Percentiles rank a stretch among this genome's conserved stretches.
phyloP scores from a whole-genome alignment of 495 filamentous ascomycete species.

The Tuber magnatum region DNA sequence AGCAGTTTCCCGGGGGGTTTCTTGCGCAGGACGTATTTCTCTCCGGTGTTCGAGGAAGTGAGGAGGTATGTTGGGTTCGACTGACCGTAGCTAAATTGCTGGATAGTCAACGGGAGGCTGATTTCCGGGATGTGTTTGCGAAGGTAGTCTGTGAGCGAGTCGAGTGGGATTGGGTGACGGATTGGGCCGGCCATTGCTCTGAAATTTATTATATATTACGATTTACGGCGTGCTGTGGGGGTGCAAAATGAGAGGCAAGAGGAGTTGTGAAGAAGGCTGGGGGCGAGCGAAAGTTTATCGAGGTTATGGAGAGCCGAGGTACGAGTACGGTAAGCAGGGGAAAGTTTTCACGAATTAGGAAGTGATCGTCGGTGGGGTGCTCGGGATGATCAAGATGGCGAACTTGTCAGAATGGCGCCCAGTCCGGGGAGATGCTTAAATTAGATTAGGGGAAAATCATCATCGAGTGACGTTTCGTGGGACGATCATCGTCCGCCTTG shows the following conservation, averaged over 20 bases:
- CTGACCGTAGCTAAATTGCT: constrained; percentile 97
- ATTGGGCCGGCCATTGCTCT: constrained; percentile 72
- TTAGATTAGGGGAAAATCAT: not conserved
- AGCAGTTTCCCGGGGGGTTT: constrained; percentile 89
- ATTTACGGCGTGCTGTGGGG: not conserved
- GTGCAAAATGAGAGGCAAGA: not conserved
- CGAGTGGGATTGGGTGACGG: constrained; percentile 77
- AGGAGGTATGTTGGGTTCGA: constrained; percentile 95
- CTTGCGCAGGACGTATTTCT: constrained; percentile 75
- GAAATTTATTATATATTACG: not conserved
- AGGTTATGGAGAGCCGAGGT: not conserved
- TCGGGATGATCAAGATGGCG: not conserved
- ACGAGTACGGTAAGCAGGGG: not conserved
- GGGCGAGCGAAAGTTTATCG: not conserved
- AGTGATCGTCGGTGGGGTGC: not conserved
- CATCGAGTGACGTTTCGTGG: not conserved
- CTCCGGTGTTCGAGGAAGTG: constrained; percentile 48
- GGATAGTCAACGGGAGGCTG: constrained; percentile 69
- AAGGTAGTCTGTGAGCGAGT: constrained; percentile 71
- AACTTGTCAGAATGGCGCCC: not conserved
- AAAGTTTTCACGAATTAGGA: not conserved
- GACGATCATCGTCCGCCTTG: not conserved
- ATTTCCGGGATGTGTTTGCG: constrained; percentile 67
- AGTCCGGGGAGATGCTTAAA: not conserved
- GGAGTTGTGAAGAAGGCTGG: not conserved